Evolutionary conservation across 768 basidiomycete genomes (phyloP), one percentile per base, ranked within the genome.

Genomic region (Suillus luteus): DNA sequence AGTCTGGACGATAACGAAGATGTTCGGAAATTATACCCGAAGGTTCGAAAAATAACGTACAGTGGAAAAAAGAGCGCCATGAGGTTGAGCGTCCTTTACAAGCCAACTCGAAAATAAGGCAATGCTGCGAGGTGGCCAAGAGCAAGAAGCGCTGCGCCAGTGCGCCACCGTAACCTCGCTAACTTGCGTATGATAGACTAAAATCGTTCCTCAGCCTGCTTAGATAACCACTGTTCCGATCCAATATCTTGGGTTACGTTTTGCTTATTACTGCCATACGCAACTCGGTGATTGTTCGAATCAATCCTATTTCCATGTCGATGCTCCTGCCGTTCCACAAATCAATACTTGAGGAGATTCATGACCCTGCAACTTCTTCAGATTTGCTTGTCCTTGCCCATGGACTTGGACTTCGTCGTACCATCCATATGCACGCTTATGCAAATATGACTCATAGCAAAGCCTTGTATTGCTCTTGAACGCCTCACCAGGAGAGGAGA

Each of bases 361-460:
- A 90, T 73, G 90, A 92, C 75, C 91, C 91, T 41, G 82, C 83
- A 12, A 89, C 85, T 9, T 90, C 85, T 9, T 90, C 81, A 69
- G 91, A 92, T 68, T 78, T 93, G 10, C 75, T 92, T 44, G 74
- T 99, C 48, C 78, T 99, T 38, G 96, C 93, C 1, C 90, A 96
- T 38, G 97, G 97, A 0, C 83, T 99, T 2, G 97, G 97, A 0
- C 79, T 99, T 65, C 85, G 96, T 14, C 81, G 88, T 63, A 82
- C 97, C 60, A 73, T 95, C 97, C 60, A 73, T 95, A 51, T 95
- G 93, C 77, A 91, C 89, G 0, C 83, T 99, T 46, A 83, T 99
- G 79, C 92, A 96, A 78, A 92, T 96, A 46, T 99, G 92, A 95
- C 79, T 85, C 90, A 24, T 87, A 92, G 40, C 85, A 88, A 64